A percentile compares a stretch with the other conserved stretches of the same genome.
Evolutionary conservation across 257 asterid species (phyloP).

Genomic region (Solanum peruvianum): DNA sequence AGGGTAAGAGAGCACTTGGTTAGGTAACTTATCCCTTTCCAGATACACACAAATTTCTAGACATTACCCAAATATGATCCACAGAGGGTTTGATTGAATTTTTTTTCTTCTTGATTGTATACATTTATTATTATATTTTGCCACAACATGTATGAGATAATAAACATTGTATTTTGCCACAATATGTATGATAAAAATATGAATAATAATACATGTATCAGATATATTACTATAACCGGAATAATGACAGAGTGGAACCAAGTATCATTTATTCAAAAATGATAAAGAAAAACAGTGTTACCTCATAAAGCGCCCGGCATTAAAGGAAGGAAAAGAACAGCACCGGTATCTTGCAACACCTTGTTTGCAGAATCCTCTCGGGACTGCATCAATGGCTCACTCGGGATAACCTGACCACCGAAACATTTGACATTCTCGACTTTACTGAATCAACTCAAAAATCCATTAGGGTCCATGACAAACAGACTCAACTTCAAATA

Average conservation of each 20-base stretch:
- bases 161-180: not conserved
- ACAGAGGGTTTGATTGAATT: not conserved
- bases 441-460: constrained; percentile 28
- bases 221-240: not conserved
- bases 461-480: not conserved
- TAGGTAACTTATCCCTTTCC: not conserved
- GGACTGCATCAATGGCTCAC: constrained; percentile 60
- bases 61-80: not conserved
- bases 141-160: not conserved
- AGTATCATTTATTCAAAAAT: not conserved
- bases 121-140: not conserved
- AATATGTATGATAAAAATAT: not conserved
- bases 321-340: constrained; percentile 79
- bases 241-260: not conserved
- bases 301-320: constrained; percentile 77
- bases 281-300: not conserved
- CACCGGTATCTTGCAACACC: constrained; percentile 64
- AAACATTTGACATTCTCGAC: constrained; percentile 79
- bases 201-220: not conserved
- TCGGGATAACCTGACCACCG: constrained; percentile 70
- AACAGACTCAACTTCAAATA: not conserved
- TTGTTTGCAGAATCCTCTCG: constrained; percentile 62
- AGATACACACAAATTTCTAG: not conserved
- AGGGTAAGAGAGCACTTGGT: not conserved
- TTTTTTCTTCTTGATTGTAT: not conserved